Conservation (phyloP, 75 land plant species). For the Ceratopteris richardii region DNA sequence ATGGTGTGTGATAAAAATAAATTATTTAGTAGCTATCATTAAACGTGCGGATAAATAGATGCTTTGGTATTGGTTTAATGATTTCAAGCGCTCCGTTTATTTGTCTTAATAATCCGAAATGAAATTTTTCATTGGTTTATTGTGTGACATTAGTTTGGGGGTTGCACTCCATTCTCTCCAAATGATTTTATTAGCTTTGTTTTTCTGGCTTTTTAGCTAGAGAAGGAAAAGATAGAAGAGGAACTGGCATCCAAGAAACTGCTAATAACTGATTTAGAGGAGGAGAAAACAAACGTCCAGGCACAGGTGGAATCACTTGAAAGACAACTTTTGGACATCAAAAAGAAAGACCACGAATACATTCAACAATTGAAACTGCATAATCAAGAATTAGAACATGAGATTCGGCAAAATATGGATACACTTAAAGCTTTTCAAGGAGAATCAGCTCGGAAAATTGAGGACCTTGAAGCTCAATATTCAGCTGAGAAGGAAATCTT, state of each 20-base stretch:
- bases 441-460: constrained; percentile 41
- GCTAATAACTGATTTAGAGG: constrained; percentile 40
- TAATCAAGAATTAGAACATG: constrained; percentile 26
- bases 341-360: constrained; percentile 30
- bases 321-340: constrained; percentile 40
- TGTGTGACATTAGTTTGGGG: too few species aligned
- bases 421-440: constrained; percentile 38
- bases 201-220: constrained; percentile 44
- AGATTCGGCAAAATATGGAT: constrained; percentile 32
- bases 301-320: constrained; percentile 30
- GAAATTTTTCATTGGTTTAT: too few species aligned
- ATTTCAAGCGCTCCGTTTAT: too few species aligned
- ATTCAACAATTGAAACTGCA: constrained; percentile 34
- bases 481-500: constrained; percentile 29
- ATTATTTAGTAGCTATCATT: too few species aligned
- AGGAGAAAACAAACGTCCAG: constrained; percentile 29
- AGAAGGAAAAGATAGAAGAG: constrained; percentile 43
- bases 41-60: too few species aligned
- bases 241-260: constrained; percentile 40
- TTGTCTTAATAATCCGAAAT: too few species aligned
- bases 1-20: too few species aligned
- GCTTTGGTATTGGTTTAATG: too few species aligned
- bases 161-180: too few species aligned
- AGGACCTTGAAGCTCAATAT: constrained; percentile 52
- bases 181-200: too few species aligned